Base-by-base conservation (phyloP, 2,329 filamentous ascomycete species). In the Lachnellula suecica region DNA sequence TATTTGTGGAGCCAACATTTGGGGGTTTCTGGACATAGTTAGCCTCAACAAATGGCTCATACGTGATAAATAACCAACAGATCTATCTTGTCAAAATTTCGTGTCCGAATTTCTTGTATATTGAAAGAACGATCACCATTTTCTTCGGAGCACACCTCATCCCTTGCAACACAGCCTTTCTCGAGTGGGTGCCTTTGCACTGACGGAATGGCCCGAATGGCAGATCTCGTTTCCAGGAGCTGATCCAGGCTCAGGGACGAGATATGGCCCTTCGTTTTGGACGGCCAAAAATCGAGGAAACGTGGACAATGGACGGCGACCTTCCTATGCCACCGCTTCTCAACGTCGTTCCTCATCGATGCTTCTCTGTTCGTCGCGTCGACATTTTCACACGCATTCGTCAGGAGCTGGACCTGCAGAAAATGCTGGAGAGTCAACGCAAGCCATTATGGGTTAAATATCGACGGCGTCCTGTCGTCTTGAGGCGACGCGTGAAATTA, bases 171-270 rank as follows among this genome's bases (percentile, higher is more conserved):
- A 38, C 22, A 43, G 4, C 22, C 29, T 11, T 20, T 27, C 20
- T 46, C 42, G 5, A 41, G 37, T 19, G 23, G 46, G 25, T 41
- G 42, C 37, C 44, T 43, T 11, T 46, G 38, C 41, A 49, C 37
- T 9, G 46, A 42, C 22, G 51, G 41, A 9, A 34, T 53, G 4
- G 41, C 35, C 19, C 51, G 46, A 49, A 53, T 46, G n/a, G 46
- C 40, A 29, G 49, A 25, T 25, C 40, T 53, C 17, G 31, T 42
- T 29, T 53, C 45, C 9, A 53, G 19, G 4, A 53, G 29, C 41
- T 49, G 46, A 17, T 53, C 51, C 22, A 53, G 25, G 17, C 47
- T 45, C 35, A 53, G 20, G 8, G 46, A 40, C 17, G 46, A 53
- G 35, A 49, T 49, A 42, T 49, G 42, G 11, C n/a, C 19, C 23